phyloP scores from a whole-genome alignment of 345 rosid species.

The Aquilaria malaccensis region DNA sequence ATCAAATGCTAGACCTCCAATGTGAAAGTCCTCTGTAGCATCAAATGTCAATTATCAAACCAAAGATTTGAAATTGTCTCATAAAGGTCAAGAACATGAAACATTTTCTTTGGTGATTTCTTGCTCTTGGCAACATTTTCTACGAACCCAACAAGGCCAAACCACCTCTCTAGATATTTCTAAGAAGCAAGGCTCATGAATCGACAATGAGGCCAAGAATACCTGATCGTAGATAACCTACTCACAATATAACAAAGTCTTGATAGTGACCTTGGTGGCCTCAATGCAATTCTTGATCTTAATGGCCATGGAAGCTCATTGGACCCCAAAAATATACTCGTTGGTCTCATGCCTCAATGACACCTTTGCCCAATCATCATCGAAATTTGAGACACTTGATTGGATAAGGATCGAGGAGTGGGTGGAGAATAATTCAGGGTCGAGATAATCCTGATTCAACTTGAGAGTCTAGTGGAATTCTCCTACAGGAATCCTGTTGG shows the following conservation, averaged over 20 bases:
- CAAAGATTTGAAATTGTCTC: conserved; percentile 46
- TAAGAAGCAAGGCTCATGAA: not conserved
- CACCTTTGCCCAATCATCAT: conserved; percentile 27
- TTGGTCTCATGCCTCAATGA: not conserved
- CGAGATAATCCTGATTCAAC: not conserved
- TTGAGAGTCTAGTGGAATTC: too few relatives aligned
- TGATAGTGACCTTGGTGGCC: too few relatives aligned
- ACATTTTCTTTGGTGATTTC: conserved; percentile 47
- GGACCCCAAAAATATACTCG: too few relatives aligned
- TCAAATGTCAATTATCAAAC: not conserved
- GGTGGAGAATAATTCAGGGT: conserved; percentile 21
- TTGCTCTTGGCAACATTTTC: conserved; percentile 54
- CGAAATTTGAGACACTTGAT: too few relatives aligned
- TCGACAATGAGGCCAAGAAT: too few relatives aligned
- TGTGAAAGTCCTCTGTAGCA: conserved; percentile 25
- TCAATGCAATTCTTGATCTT: too few relatives aligned
- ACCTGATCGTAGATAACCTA: too few relatives aligned
- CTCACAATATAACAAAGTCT: too few relatives aligned
- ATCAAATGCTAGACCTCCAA: conserved; percentile 30
- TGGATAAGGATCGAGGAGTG: too few relatives aligned
- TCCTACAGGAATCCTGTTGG: too few relatives aligned
- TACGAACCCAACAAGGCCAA: conserved; percentile 46
- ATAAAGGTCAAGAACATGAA: conserved; percentile 55
- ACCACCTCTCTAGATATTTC: conserved; percentile 37
- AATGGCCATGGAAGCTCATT: too few relatives aligned